Evolutionary conservation across 2,329 filamentous ascomycete genomes (phyloP), one percentile per base, ranked within the genome.

Genomic region (Clonostachys sp.): DNA sequence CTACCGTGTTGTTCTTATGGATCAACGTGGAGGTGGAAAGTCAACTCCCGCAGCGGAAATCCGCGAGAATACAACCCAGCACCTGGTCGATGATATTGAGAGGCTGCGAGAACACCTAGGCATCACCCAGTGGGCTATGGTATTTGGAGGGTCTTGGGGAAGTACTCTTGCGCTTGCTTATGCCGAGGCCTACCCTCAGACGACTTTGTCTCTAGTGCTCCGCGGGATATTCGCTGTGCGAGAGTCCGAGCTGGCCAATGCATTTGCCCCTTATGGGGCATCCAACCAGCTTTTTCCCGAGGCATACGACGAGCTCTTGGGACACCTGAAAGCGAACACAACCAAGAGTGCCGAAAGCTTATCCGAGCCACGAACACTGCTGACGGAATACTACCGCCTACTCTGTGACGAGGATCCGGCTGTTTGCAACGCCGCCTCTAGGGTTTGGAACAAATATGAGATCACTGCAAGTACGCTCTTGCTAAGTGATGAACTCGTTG

Each of bases 71-170:
- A 44, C 42, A 13, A 33, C 42, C 4, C 42, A 44, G 20, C 42
- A 44, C 20, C 42, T 44, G 6, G n/a, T 34, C 18, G 18, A 30
- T 9, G 42, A 44, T n/a, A 44, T 44, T 16, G 42, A 44, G 42
- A 24, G 8, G 42, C 42, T 44, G 42, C 42, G 42, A 12, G 30
- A 30, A 14, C 42, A 44, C 17, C 18, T 44, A 12, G 18, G 18
- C 20, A 44, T 44, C 12, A 16, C 18, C 10, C 30, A 44, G 20
- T 44, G 42, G 42, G 20, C 18, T 33, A 30, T 44, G 42, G 42
- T 44, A 13, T 44, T 44, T 44, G 42, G 42, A 2, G 42, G 42
- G n/a, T 44, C 42, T 16, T 44, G 42, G 42, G 42, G 42, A 30
- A 33, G 20, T 14, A 17, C 42, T 33, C 33, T 44, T 6, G 42